Base-by-base conservation (phyloP, 331 rosid species). In the Quercus lobata region DNA sequence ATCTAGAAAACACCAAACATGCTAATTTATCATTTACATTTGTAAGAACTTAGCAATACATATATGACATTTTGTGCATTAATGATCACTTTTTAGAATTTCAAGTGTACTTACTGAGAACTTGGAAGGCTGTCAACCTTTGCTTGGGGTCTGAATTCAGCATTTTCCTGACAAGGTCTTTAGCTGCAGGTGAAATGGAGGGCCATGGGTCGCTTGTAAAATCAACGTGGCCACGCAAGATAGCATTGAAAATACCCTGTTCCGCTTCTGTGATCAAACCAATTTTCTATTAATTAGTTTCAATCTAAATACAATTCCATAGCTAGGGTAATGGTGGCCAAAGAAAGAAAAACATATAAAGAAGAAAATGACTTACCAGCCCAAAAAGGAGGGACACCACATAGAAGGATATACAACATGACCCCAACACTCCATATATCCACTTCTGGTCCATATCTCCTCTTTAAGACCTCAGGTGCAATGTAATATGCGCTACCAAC, bases 401-500 rank as follows among this genome's bases (percentile, higher is more conserved):
- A 80, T 2, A 95, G 89, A 83, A 95, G 97, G 86, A 95, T 95
- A 72, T 91, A 95, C 7, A 95, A 69, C 97, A 95, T 95, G 66
- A 93, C 99, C 3, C 99, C 99, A 80, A 95, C 88, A 73, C 99
- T 95, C 99, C 99, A 95, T 24, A 95, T 95, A 49, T 95, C 99
- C 35, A 88, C 96, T 91, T 95, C 99, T 30, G 98, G 99, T 1
- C 99, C 98, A 55, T 95, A 95, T 83, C 81, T 91, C 78, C 96
- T 89, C 86, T 82, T 95, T 86, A 95, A 89, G 18, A 95, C 99
- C 80, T 95, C 99, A 6, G 99, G 99, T 52, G 99, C 99, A 76
- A 95, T 95, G 85, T 95, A 95, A 73, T 93, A 91, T 34, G 99
- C 98, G 63, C 97, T 95, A 0, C 99, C 99, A 74, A 95, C 97